Base-by-base conservation (phyloP, 805 yeast species). In the Yamadazyma sp. region DNA sequence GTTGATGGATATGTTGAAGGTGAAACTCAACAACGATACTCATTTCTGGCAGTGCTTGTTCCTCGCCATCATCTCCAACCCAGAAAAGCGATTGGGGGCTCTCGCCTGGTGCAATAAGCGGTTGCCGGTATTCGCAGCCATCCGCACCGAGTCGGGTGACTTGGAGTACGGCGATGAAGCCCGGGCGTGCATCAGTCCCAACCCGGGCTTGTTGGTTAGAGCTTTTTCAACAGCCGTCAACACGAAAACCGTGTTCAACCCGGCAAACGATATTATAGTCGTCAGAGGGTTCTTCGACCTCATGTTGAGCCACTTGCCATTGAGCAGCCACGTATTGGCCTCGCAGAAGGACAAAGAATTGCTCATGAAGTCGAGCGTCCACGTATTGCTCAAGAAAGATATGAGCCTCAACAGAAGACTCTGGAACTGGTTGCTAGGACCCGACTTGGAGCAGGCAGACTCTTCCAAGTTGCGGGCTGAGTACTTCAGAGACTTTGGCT, bases 331-430 rank as follows among this genome's bases (percentile, higher is more conserved):
- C 0, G 71, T 82, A 2, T 52, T 84, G 18, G 75, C 73, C 31
- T 64, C 78, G 1, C 49, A 60, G 0, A 62, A 68, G 5, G 95
- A 88, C 50, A 72, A 75, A 32, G 73, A 76, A 43, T 49, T 73
- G 20, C 60, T 89, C 25, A 56, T 88, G 12, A 65, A 82, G 59
- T 68, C 79, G 7, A 82, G 89, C 25, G 74, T 88, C 17, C 60
- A 71, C 8, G 80, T 90, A 0, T 82, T 93, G 2, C 64, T 88
- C 29, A 78, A 83, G 30, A 82, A 81, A 49, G 99, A 93, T 59
- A 88, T 93, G 96, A 88, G 97, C 6, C 71, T 93, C 42, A 93
- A 93, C 58, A 73, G 99, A 59, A 74, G 99, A 50, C 70, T 93
- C 14, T 90, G 98, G 96, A 81, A 75, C 42, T 93, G 96, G 95